Percentiles rank a stretch among this genome's conserved stretches.
These are phyloP conservation scores for Theobroma cacao DNA, from an alignment of 345 rosid species.

Conservation along the genomic window DNA sequence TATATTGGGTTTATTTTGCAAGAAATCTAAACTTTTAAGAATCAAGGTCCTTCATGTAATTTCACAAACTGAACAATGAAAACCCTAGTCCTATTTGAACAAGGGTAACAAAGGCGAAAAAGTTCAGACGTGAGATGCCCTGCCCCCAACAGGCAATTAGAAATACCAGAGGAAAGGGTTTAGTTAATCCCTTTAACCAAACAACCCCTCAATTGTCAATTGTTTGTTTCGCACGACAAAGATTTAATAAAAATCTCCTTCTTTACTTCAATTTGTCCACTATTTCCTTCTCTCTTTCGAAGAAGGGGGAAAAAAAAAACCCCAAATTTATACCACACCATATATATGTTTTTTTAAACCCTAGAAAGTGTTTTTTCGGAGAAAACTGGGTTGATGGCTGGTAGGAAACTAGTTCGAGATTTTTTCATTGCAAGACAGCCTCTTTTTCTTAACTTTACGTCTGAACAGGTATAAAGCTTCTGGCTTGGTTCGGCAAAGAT, in stretches of 20 bases:
- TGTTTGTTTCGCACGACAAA: background rate
- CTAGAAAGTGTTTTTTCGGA: background rate
- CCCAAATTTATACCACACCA: background rate
- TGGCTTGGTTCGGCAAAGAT: background rate
- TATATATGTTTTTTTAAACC: background rate
- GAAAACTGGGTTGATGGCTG: slow-evolving; percentile 47
- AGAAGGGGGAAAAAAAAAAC: background rate
- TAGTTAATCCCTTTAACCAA: background rate
- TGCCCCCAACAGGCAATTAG: background rate
- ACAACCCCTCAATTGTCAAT: background rate
- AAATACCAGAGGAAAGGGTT: background rate
- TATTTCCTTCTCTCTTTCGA: no score
- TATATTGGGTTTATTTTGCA: background rate
- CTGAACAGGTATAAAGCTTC: slow-evolving; percentile 40
- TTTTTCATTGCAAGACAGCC: slow-evolving; percentile 49
- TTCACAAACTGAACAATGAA: background rate
- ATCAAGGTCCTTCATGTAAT: background rate
- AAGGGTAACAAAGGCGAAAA: background rate
- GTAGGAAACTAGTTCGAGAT: slow-evolving; percentile 76
- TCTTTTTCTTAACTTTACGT: slow-evolving; percentile 31
- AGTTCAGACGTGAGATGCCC: background rate
- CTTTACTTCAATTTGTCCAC: background rate
- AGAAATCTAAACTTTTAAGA: background rate
- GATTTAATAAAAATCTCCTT: background rate
- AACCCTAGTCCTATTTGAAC: background rate